These are phyloP conservation scores for Globisporangium okanoganense DNA, from an alignment of 352 stramenopile genomes.

Conservation along the genomic window DNA sequence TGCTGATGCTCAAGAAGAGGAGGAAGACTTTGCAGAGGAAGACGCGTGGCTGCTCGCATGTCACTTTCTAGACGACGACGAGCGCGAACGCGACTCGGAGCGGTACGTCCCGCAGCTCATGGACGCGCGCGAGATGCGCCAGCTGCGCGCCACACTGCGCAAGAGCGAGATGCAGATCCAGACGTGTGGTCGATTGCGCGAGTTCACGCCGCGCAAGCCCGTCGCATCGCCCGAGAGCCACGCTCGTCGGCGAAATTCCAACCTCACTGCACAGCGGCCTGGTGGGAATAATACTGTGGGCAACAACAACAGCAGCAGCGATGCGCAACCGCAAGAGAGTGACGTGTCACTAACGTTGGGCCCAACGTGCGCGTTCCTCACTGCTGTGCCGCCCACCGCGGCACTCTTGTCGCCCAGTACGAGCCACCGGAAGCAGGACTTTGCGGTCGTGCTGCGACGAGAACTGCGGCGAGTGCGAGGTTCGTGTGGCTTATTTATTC, in stretches of 20 bases:
- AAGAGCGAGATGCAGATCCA: slow-evolving; percentile 37
- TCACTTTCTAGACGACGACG: slow-evolving; percentile 4
- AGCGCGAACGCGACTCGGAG: slow-evolving; percentile 11
- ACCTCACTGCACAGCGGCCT: not conserved
- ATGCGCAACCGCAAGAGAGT: not conserved
- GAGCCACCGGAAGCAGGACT: slow-evolving; percentile 25
- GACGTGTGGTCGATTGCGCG: slow-evolving; percentile 40
- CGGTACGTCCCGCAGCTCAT: slow-evolving; percentile 51
- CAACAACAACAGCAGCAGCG: not conserved
- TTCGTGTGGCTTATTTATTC: slow-evolving; percentile 1
- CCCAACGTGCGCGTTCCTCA: slow-evolving; percentile 8
- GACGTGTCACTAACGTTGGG: not conserved
- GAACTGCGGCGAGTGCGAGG: slow-evolving; percentile 40
- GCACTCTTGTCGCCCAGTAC: not conserved
- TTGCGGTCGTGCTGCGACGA: slow-evolving; percentile 27
- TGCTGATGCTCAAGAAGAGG: not conserved
- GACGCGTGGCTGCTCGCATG: slow-evolving; percentile 8
- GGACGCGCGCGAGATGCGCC: slow-evolving; percentile 44
- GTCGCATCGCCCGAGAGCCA: not conserved
- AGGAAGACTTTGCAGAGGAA: slow-evolving; percentile 6
- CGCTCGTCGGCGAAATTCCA: not conserved
- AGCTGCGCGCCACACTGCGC: slow-evolving; percentile 31
- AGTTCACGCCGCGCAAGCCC: slow-evolving; percentile 39
- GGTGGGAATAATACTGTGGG: not conserved
- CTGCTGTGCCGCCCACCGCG: not conserved